Evolutionary conservation across 768 basidiomycete genomes (phyloP), one percentile per base, ranked within the genome.

Genomic region (Suillus cothurnatus): DNA sequence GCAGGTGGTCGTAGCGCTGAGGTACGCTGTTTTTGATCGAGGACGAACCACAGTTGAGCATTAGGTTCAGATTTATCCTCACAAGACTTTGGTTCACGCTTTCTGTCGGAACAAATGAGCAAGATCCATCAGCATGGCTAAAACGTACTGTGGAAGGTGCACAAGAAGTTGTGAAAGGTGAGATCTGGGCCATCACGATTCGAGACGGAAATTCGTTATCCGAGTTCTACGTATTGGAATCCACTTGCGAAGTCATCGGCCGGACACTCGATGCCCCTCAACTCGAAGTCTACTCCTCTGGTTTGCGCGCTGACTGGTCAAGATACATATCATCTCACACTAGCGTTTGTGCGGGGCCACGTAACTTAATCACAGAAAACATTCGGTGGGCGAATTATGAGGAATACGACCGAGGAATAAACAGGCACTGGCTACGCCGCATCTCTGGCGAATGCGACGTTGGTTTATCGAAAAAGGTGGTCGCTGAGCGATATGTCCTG

Each of bases 241-340:
- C 83, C 26, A 93, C 92, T 0, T 91, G 91, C 70, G 92, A 93
- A 70, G 87, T 89, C 38, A 82, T 92, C 62, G 90, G 90, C 0
- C 77, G 73, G 38, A 67, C 74, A 7, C 69, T 74, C 19, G 53
- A 62, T 26, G 61, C 57, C 50, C 49, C 26, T 50, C 38, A 36
- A 45, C 38, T 56, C 39, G 21, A 59, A 28, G 45, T 57, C 47
- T 68, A 53, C 38, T 36, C 34, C 31, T 56, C 60, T 26, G 64
- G 67, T 61, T 70, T 85, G 39, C 86, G 92, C 9, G 78, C 78
- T 0, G 92, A 93, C 73, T 93, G 92, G 92, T 82, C 85, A 1
- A 68, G 74, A 1, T 92, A 89, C 71, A 82, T 93, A 58, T 68
- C 73, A 14, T 62, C 61, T 11, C 34, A 15, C 38, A 4, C 47